Conservation (phyloP, 2,329 filamentous ascomycete species). For the Aspergillus eucalypticola region DNA sequence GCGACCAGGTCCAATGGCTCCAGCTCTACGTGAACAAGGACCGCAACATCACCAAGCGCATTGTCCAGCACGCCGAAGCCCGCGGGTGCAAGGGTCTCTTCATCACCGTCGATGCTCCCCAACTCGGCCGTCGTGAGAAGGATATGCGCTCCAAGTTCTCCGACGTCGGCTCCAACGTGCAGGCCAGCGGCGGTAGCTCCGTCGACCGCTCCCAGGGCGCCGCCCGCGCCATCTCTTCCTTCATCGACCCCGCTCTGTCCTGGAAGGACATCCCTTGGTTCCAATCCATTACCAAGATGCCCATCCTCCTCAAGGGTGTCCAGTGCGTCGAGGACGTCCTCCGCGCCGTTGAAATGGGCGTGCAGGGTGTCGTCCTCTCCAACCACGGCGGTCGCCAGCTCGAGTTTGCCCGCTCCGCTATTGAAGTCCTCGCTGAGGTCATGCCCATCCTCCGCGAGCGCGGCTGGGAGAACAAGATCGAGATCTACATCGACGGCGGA, state of each 20-base stretch:
- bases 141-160: conserved; percentile 95
- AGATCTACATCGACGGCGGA: conserved; percentile 89
- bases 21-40: conserved; percentile 98
- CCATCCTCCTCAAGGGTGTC: conserved; percentile 93
- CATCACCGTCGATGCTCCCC: conserved; percentile 96
- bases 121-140: conserved; percentile 92
- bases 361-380: conserved; percentile 87
- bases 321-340: conserved; percentile 95
- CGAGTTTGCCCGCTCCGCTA: conserved; percentile 82
- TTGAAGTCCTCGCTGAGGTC: conserved; percentile 90
- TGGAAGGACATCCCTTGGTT: conserved; percentile 98
- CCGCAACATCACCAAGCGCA: conserved; percentile 82
- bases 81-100: conserved; percentile 94
- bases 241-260: conserved; percentile 90
- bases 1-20: conserved; percentile 89
- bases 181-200: conserved; percentile 62
- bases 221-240: conserved; percentile 89
- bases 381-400: conserved; percentile 96
- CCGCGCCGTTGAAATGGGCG: conserved; percentile 75
- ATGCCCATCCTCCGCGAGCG: conserved; percentile 79
- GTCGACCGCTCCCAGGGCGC: conserved; percentile 91
- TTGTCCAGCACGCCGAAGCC: conserved; percentile 86
- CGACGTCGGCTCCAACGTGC: conserved; percentile 80
- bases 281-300: conserved; percentile 83
- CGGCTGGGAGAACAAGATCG: conserved; percentile 73